A percentile compares a stretch with the other conserved stretches of the same genome.
phyloP scores from a whole-genome alignment of 2,329 filamentous ascomycete species.

The Lizonia empirigonia region DNA sequence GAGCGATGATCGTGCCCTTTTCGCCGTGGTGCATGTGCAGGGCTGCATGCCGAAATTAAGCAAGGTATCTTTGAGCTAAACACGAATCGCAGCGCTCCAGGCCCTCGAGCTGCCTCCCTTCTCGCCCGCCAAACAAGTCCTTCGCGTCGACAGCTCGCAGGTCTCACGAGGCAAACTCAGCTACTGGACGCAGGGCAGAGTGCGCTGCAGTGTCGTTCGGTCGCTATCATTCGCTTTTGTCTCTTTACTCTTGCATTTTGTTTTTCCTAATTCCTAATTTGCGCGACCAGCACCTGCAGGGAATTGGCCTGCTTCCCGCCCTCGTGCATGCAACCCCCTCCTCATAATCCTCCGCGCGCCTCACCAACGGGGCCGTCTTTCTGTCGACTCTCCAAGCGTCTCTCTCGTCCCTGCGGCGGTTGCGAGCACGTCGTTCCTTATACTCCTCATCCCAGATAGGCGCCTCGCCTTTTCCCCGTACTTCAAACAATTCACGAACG shows the following conservation, averaged over 20 bases:
- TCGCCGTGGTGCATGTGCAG: conserved; percentile 15
- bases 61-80: conserved; percentile 28
- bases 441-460: conserved; percentile 15
- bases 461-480: conserved; percentile 9
- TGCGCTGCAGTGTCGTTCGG: conserved; percentile 21
- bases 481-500: conserved; percentile 14
- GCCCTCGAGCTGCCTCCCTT: conserved; percentile 20
- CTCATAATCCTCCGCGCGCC: conserved; percentile 22
- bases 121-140: conserved; percentile 26
- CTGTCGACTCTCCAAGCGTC: conserved; percentile 9
- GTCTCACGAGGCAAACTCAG: conserved; percentile 21
- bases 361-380: conserved; percentile 20
- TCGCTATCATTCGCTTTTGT: conserved; percentile 34
- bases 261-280: conserved; percentile 35
- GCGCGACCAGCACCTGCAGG: conserved; percentile 29
- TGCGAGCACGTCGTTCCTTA: conserved; percentile 11
- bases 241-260: conserved; percentile 15
- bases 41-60: conserved; percentile 16
- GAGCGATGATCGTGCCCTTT: conserved; percentile 11
- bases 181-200: conserved; percentile 28
- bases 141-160: conserved; percentile 29
- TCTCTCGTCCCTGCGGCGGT: conserved; percentile 16
- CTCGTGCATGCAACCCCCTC: conserved; percentile 36
- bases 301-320: conserved; percentile 14
- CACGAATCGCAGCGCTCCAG: conserved; percentile 31